Conservation (phyloP, 2,329 filamentous ascomycete species). For the Daldinia sp. region DNA sequence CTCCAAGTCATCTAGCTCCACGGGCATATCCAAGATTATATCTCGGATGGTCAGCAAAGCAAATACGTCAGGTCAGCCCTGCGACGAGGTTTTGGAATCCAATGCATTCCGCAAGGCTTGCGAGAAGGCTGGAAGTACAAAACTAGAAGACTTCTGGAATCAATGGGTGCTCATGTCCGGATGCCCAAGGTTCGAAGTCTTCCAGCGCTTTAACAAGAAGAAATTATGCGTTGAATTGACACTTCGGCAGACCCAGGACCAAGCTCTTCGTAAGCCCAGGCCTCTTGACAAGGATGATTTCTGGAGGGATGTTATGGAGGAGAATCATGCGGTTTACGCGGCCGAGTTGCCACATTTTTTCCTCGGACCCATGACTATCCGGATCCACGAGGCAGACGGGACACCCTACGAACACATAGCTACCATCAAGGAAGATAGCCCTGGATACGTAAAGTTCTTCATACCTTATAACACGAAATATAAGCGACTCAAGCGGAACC, state of each 20-base stretch:
- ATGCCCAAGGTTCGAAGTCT: slow-evolving; percentile 86
- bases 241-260: slow-evolving; percentile 77
- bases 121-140: slow-evolving; percentile 87
- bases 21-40: slow-evolving; percentile 84
- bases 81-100: slow-evolving; percentile 77
- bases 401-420: slow-evolving; percentile 98
- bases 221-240: slow-evolving; percentile 92
- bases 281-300: slow-evolving; percentile 77
- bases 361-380: slow-evolving; percentile 95
- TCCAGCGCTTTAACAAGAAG: slow-evolving; percentile 96
- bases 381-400: slow-evolving; percentile 97
- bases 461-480: slow-evolving; percentile 99
- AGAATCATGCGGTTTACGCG: slow-evolving; percentile 72
- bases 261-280: slow-evolving; percentile 55
- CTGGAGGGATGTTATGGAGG: slow-evolving; percentile 84
- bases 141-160: slow-evolving; percentile 88
- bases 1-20: slow-evolving; percentile 85
- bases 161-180: slow-evolving; percentile 93
- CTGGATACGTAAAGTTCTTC: slow-evolving; percentile 79
- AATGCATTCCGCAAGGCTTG: slow-evolving; percentile 83
- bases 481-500: slow-evolving; percentile 89
- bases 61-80: slow-evolving; percentile 67
- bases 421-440: slow-evolving; percentile 86
- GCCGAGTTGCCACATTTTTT: slow-evolving; percentile 81
- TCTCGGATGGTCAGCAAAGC: slow-evolving; percentile 86